phyloP scores from a whole-genome alignment of 768 basidiomycete species.

The Boletus pseudo-olivaceus region DNA sequence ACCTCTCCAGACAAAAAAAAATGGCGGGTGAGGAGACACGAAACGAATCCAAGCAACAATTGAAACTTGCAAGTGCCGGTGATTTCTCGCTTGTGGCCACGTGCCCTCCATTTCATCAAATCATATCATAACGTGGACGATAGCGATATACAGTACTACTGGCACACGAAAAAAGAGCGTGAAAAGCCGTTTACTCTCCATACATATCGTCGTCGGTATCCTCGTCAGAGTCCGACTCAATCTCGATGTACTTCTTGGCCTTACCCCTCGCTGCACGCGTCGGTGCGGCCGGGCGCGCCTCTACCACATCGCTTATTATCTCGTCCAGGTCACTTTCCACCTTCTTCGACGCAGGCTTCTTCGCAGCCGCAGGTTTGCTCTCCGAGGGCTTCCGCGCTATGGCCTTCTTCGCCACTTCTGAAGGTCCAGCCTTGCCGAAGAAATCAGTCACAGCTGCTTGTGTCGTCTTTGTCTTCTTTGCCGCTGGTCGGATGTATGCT shows the following conservation, averaged over 20 bases:
- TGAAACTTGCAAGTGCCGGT: background rate
- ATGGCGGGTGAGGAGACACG: background rate
- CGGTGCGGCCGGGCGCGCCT: slow-evolving; percentile 39
- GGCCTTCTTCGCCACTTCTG: slow-evolving; percentile 39
- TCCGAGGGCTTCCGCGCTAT: slow-evolving; percentile 51
- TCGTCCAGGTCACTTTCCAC: slow-evolving; percentile 45
- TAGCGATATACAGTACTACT: background rate
- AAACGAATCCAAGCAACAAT: background rate
- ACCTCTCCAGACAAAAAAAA: background rate
- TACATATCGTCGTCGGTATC: slow-evolving; percentile 46
- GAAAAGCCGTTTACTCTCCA: slow-evolving; percentile 22
- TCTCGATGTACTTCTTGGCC: slow-evolving; percentile 62
- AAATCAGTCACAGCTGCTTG: slow-evolving; percentile 55
- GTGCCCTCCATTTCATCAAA: slow-evolving; percentile 4
- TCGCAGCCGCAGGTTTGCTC: slow-evolving; percentile 55
- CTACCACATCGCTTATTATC: slow-evolving; percentile 39
- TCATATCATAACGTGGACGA: background rate
- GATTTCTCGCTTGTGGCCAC: slow-evolving; percentile 17
- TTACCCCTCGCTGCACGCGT: slow-evolving; percentile 47
- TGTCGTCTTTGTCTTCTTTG: slow-evolving; percentile 49
- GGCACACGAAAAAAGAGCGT: background rate
- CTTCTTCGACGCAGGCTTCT: slow-evolving; percentile 44
- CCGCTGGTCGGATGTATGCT: slow-evolving; percentile 40
- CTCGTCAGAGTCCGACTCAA: slow-evolving; percentile 46
- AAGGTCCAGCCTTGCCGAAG: slow-evolving; percentile 45